phyloP scores from a whole-genome alignment of 1,284 basidiomycete species.

The Anthracocystis walkeri region DNA sequence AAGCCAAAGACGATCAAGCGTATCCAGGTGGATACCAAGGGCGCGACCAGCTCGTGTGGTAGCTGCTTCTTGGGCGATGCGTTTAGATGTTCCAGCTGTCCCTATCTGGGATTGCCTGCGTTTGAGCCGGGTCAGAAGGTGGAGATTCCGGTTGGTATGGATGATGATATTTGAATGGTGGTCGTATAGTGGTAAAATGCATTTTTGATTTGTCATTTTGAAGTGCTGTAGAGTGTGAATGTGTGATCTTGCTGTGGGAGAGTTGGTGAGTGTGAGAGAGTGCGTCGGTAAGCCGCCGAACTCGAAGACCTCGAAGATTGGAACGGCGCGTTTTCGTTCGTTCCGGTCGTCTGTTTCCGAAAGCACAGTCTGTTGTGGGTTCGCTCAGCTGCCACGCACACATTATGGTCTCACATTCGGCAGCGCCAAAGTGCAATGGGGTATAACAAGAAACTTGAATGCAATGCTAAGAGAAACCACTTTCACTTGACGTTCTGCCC shows the following conservation, averaged over 20 bases:
- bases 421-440: not conserved
- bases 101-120: slow-evolving; percentile 93
- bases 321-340: too few species aligned
- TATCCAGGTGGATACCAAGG: slow-evolving; percentile 67
- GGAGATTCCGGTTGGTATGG: slow-evolving; percentile 72
- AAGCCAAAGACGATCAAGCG: slow-evolving; percentile 65
- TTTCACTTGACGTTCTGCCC: too few species aligned
- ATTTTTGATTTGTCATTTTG: not conserved
- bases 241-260: not conserved
- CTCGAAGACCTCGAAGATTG: not conserved
- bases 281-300: not conserved
- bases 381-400: not conserved
- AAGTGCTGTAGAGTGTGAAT: not conserved
- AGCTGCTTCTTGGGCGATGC: slow-evolving; percentile 98
- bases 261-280: not conserved
- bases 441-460: not conserved
- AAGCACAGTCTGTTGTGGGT: too few species aligned
- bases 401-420: not conserved
- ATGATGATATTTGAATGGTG: slow-evolving; percentile 58
- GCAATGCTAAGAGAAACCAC: not conserved
- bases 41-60: slow-evolving; percentile 89
- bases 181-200: not conserved
- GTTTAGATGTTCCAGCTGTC: slow-evolving; percentile 94
- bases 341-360: too few species aligned
- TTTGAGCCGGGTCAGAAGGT: slow-evolving; percentile 99